These are phyloP conservation scores for Penicillium sp. DNA, from an alignment of 2,329 filamentous ascomycete species.

Conservation along the genomic window DNA sequence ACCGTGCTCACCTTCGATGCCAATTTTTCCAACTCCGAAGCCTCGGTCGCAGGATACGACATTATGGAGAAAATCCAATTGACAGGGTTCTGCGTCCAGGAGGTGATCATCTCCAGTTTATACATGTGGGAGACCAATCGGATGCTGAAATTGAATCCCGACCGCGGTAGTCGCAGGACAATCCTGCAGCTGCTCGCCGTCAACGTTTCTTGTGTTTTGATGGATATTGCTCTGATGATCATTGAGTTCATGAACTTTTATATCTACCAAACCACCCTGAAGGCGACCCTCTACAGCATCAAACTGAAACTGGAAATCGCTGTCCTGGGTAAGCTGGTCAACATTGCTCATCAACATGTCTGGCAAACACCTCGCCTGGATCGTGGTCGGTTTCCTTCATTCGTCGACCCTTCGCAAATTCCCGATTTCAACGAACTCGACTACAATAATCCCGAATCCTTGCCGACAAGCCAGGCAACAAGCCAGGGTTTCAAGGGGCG, in stretches of 20 bases:
- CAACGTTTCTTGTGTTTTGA: slow-evolving; percentile 48
- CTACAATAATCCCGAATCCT: slow-evolving; percentile 6
- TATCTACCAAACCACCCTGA: slow-evolving; percentile 40
- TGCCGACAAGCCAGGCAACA: slow-evolving; percentile 11
- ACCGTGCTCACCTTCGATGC: slow-evolving; percentile 53
- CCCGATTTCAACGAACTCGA: slow-evolving; percentile 16
- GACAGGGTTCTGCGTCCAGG: slow-evolving; percentile 43
- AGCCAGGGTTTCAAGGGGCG: slow-evolving; percentile 8
- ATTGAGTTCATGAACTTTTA: slow-evolving; percentile 42
- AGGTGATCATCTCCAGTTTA: slow-evolving; percentile 46
- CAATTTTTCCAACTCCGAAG: slow-evolving; percentile 18
- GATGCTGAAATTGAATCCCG: slow-evolving; percentile 25
- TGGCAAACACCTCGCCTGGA: slow-evolving; percentile 14
- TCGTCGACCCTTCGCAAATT: slow-evolving; percentile 21
- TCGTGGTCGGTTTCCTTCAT: slow-evolving; percentile 19
- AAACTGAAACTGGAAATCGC: slow-evolving; percentile 56
- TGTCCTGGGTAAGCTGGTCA: slow-evolving; percentile 50
- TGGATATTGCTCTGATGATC: slow-evolving; percentile 47
- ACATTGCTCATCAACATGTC: slow-evolving; percentile 29
- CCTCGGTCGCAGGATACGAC: slow-evolving; percentile 23
- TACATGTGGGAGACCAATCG: slow-evolving; percentile 55
- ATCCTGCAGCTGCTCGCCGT: slow-evolving; percentile 58
- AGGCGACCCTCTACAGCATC: slow-evolving; percentile 34
- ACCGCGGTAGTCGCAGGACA: slow-evolving; percentile 27
- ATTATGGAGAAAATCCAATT: slow-evolving; percentile 41